Conservation (phyloP, 208 protist species). For the Trypanosoma boissoni region DNA sequence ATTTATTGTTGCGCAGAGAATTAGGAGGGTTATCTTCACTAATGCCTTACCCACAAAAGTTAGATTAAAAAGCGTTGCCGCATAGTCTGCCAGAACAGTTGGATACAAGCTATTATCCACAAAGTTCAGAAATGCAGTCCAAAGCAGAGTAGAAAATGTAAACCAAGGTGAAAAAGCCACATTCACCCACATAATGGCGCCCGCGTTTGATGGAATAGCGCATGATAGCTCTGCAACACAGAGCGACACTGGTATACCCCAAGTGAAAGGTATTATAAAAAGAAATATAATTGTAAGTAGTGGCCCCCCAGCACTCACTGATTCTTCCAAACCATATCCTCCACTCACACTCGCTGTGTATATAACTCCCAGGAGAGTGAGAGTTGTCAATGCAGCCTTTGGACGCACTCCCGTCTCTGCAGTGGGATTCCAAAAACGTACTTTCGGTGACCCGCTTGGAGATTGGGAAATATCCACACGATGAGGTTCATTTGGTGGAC, state of each 20-base stretch:
- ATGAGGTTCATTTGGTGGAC: neutral
- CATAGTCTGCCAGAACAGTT: constrained; percentile 84
- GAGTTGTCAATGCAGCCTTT: constrained; percentile 75
- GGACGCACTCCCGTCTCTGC: constrained; percentile 33
- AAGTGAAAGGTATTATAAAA: constrained; percentile 81
- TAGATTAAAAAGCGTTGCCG: constrained; percentile 63
- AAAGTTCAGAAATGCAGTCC: constrained; percentile 82
- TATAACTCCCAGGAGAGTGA: constrained; percentile 88
- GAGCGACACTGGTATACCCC: constrained; percentile 84
- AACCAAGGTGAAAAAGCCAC: constrained; percentile 80
- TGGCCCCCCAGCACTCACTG: constrained; percentile 81
- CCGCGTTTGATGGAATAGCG: constrained; percentile 85
- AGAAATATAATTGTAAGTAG: constrained; percentile 85
- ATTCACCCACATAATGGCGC: constrained; percentile 92
- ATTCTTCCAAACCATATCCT: constrained; percentile 86
- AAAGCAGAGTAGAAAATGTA: constrained; percentile 81
- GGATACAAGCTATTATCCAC: constrained; percentile 91
- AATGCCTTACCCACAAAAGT: constrained; percentile 41
- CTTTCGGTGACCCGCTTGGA: constrained; percentile 52
- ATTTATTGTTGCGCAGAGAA: constrained; percentile 70
- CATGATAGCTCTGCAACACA: constrained; percentile 88
- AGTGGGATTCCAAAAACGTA: constrained; percentile 69
- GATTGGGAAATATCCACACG: constrained; percentile 11
- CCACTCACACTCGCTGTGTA: constrained; percentile 88
- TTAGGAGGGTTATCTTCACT: constrained; percentile 70